Evolutionary conservation across 1,139 yeast species (phyloP), one percentile per base, ranked within the genome.

Genomic region (Pichia sp.): DNA sequence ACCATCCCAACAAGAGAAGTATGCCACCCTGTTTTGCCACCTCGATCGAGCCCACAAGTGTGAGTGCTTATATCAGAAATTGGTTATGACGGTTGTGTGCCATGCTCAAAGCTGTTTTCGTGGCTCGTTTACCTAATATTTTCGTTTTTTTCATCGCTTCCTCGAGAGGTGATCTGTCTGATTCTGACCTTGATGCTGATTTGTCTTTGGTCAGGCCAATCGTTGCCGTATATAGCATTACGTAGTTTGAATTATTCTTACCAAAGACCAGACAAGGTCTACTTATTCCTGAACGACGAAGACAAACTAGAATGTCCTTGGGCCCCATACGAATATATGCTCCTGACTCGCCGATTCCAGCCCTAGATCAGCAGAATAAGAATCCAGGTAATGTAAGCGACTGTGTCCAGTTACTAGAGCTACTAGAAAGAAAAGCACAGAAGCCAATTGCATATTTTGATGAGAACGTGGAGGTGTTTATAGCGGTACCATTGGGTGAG

Each of bases 371-470:
- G 2, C 34, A 31, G 12, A 31, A 4, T 31, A 12, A 31, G 12
- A 12, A 4, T 12, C 34, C 12, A 31, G 30, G 8, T 4, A n/a
- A 10, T 17, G 14, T 6, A 34, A 20, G 24, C 29, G 10, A n/a
- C 17, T 42, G 48, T 7, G 14, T 36, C 16, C 14, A 40, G 4
- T 3, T 53, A 3, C 6, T 33, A 4, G 17, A 31, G 4, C 1
- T 12, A n/a, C 29, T 53, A n/a, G 5, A 31, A 24, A 17, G 24
- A 2, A 17, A 33, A 3, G 29, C 14, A 10, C 20, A 9, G 5
- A 53, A 55, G 38, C n/a, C 46, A 3, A 17, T 54, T 30, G 68
- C 58, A 3, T 65, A 56, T 36, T 65, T 66, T 45, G 68, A 65
- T 50, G 67, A 65, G 46, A 30, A 16, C 20, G 34, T 65, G 17